Evolutionary conservation across 306 rosid genomes (phyloP).

Genomic region (Crataegus laevigata): DNA sequence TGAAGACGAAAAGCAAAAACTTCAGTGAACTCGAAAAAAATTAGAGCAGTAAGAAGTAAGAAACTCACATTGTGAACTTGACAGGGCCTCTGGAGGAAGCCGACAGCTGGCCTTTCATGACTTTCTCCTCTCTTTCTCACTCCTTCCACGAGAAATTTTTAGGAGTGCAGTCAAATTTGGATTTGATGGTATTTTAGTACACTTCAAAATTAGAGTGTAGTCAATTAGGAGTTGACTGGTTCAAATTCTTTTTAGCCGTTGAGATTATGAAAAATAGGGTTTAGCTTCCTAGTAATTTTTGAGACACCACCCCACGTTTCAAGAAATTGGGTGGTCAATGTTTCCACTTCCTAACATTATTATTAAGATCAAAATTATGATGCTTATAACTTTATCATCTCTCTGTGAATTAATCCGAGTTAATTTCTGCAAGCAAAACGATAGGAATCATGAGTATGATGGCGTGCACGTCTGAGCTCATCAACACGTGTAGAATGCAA

Average conservation of each 20-base stretch:
- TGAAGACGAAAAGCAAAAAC: background rate
- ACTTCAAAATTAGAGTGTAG: no score
- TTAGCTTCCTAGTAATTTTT: background rate
- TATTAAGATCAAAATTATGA: background rate
- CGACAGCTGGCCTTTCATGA: no score
- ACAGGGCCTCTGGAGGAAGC: constrained; percentile 42
- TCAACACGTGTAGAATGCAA: background rate
- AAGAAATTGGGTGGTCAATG: background rate
- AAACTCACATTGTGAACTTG: constrained; percentile 66
- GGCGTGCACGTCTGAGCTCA: constrained; percentile 7
- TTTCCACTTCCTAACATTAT: background rate
- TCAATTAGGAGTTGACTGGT: no score
- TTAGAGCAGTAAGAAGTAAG: background rate
- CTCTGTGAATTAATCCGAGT: background rate
- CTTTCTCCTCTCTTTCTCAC: no score
- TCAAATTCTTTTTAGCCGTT: background rate
- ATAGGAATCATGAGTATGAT: background rate
- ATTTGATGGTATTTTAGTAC: no score
- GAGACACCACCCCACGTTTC: constrained; percentile 1
- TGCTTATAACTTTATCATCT: background rate
- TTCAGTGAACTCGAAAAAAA: background rate
- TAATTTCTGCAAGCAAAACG: background rate
- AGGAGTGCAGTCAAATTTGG: no score
- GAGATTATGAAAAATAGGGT: background rate
- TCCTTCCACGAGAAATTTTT: no score